phyloP scores from a whole-genome alignment of 306 rosid species.

The Rosa persica region DNA sequence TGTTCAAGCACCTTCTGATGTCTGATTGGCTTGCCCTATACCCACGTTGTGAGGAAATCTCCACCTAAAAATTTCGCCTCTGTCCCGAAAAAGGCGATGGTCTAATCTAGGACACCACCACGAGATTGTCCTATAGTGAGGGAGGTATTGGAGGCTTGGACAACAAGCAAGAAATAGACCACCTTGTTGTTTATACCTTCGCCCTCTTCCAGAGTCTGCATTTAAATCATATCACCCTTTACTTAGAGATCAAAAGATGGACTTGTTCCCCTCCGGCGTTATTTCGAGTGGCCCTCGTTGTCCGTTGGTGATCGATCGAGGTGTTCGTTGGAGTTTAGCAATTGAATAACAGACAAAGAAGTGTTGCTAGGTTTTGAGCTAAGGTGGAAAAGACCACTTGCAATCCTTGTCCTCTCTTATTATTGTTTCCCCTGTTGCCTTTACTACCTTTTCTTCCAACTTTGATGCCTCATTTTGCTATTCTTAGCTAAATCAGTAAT shows the following conservation, averaged over 20 bases:
- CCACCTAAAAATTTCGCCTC: too few species aligned
- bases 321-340: neutral
- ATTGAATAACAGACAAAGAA: neutral
- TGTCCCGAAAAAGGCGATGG: constrained; percentile 28
- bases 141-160: neutral
- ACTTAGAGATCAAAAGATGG: neutral
- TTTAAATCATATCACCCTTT: neutral
- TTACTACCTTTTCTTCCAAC: neutral
- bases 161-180: constrained; percentile 21
- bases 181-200: neutral
- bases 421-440: neutral
- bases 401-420: neutral
- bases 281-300: constrained; percentile 5
- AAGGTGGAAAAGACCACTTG: neutral
- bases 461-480: neutral
- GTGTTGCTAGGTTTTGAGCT: neutral
- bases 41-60: too few species aligned
- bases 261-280: neutral
- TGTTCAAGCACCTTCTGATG: too few species aligned
- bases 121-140: constrained; percentile 26
- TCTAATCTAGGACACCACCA: constrained; percentile 18
- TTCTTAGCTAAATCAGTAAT: too few species aligned
- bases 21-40: too few species aligned
- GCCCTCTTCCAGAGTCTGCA: neutral
- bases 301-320: neutral